These are phyloP conservation scores for Venturia effusa DNA, from an alignment of 2,329 filamentous ascomycete species.

Conservation along the genomic window DNA sequence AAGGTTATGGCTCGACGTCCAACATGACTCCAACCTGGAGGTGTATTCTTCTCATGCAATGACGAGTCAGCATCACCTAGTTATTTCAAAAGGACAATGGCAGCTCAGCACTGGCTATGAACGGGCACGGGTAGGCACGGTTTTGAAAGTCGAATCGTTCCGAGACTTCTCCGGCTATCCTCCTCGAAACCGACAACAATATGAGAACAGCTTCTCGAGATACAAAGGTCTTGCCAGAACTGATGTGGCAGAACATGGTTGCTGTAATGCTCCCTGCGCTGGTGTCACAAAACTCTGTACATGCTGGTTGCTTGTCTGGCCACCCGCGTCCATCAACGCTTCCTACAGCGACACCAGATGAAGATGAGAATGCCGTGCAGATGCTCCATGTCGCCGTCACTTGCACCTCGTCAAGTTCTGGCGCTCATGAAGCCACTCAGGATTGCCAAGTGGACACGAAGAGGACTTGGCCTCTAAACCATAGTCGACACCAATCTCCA, in stretches of 20 bases:
- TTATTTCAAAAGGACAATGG: neutral
- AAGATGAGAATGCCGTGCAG: too few relatives aligned
- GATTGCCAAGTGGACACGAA: too few relatives aligned
- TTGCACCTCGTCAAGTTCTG: too few relatives aligned
- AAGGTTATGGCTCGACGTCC: too few relatives aligned
- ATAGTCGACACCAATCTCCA: too few relatives aligned
- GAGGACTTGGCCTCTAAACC: too few relatives aligned
- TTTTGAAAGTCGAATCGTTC: neutral
- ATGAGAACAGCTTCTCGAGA: neutral
- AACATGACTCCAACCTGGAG: too few relatives aligned
- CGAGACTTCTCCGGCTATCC: neutral
- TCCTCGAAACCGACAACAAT: neutral
- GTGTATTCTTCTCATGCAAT: neutral
- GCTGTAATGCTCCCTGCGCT: neutral
- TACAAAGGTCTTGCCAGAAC: neutral
- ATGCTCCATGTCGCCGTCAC: too few relatives aligned
- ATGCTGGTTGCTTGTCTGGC: too few relatives aligned
- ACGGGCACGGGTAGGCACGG: neutral
- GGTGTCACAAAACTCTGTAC: neutral
- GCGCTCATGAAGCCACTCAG: too few relatives aligned
- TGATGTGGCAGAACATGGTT: neutral
- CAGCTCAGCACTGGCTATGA: neutral
- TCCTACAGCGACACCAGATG: neutral
- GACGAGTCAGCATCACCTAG: neutral
- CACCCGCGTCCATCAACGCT: neutral